These are phyloP conservation scores for Tephrocybe rancida DNA, from an alignment of 768 basidiomycete genomes.

Conservation along the genomic window DNA sequence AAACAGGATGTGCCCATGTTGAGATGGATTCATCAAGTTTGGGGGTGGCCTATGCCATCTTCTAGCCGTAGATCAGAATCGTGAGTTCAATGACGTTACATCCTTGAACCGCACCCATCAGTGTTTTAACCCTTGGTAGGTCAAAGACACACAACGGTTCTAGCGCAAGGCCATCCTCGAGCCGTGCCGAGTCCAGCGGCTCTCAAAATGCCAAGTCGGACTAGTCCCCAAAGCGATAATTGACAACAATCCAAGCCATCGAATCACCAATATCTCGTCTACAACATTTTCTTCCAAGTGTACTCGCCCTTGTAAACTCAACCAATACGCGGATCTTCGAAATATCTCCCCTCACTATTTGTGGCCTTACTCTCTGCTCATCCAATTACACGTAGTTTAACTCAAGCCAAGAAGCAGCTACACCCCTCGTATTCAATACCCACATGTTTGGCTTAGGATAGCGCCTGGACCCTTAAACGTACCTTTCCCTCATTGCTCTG, in stretches of 20 bases:
- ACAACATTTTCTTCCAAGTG: not conserved
- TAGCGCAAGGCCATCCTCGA: slow-evolving; percentile 21
- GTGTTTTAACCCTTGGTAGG: slow-evolving; percentile 8
- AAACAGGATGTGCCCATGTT: slow-evolving; percentile 87
- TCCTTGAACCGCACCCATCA: too few species aligned
- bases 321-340: slow-evolving; percentile 6
- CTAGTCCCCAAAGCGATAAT: slow-evolving; percentile 15
- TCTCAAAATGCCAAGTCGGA: slow-evolving; percentile 15
- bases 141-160: slow-evolving; percentile 30
- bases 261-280: not conserved
- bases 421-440: slow-evolving; percentile 14
- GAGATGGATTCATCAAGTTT: slow-evolving; percentile 84
- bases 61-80: slow-evolving; percentile 39
- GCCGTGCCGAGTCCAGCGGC: slow-evolving; percentile 14
- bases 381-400: not conserved
- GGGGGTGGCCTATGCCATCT: slow-evolving; percentile 67
- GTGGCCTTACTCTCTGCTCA: not conserved
- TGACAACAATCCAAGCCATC: not conserved
- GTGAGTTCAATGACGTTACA: slow-evolving; percentile 33
- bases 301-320: slow-evolving; percentile 2
- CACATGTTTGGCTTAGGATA: slow-evolving; percentile 16
- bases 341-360: not conserved
- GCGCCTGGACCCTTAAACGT: slow-evolving; percentile 11
- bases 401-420: slow-evolving; percentile 3
- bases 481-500: slow-evolving; percentile 6